These are phyloP conservation scores for Aspergillus sclerotialis DNA, from an alignment of 2,329 filamentous ascomycete genomes.

Conservation along the genomic window DNA sequence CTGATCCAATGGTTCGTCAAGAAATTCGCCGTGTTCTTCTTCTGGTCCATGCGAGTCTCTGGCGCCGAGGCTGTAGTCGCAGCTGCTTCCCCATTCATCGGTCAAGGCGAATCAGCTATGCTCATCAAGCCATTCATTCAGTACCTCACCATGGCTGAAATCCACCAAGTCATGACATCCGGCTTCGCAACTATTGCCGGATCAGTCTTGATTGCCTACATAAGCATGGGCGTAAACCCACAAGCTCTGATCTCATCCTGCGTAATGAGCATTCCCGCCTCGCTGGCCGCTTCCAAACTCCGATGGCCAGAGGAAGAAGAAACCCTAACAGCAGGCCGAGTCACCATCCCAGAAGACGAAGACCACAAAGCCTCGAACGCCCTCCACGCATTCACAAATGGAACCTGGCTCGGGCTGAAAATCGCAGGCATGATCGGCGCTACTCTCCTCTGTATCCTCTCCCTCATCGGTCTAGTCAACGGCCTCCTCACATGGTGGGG, in stretches of 20 bases:
- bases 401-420: constrained; percentile 78
- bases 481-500: constrained; percentile 80
- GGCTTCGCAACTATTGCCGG: constrained; percentile 91
- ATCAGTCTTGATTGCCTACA: constrained; percentile 79
- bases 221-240: constrained; percentile 72
- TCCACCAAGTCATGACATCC: constrained; percentile 89
- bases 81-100: constrained; percentile 87
- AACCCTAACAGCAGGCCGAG: constrained; percentile 71
- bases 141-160: constrained; percentile 76
- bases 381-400: constrained; percentile 78
- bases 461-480: constrained; percentile 66
- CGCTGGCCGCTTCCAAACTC: constrained; percentile 80
- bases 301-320: constrained; percentile 85
- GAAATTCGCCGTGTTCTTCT: constrained; percentile 86
- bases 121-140: constrained; percentile 80
- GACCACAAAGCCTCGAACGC: constrained; percentile 67
- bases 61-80: constrained; percentile 92
- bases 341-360: constrained; percentile 72
- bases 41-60: constrained; percentile 79
- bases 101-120: constrained; percentile 91
- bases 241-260: constrained; percentile 84
- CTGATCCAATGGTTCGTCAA: constrained; percentile 82
- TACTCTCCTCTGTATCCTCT: constrained; percentile 77
- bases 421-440: constrained; percentile 76
- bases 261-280: constrained; percentile 93